phyloP scores from a whole-genome alignment of 2,329 filamentous ascomycete species.

The Elsinoe necatrix region DNA sequence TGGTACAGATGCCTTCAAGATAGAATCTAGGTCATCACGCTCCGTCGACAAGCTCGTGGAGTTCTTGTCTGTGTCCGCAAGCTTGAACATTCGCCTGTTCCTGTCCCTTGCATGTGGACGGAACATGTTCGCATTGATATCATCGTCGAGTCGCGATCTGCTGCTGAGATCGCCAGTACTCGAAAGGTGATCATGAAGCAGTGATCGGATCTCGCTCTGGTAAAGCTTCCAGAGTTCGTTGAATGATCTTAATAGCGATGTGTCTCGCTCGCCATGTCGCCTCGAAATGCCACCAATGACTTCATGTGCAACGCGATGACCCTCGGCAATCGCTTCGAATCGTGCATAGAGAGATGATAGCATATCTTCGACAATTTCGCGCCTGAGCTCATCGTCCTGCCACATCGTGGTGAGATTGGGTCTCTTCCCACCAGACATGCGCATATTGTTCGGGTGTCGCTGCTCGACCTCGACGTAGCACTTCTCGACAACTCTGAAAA shows the following conservation, averaged over 20 bases:
- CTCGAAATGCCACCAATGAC: constrained; percentile 78
- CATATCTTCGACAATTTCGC: constrained; percentile 82
- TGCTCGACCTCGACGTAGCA: constrained; percentile 91
- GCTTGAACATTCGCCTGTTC: constrained; percentile 67
- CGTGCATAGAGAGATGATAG: constrained; percentile 90
- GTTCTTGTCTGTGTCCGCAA: constrained; percentile 75
- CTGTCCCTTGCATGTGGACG: constrained; percentile 42
- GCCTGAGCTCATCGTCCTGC: constrained; percentile 47
- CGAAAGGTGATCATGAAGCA: constrained; percentile 92
- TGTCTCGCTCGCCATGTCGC: constrained; percentile 59
- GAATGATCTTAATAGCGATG: constrained; percentile 73
- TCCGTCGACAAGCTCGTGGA: constrained; percentile 72
- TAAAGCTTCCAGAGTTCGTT: constrained; percentile 97
- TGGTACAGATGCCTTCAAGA: constrained; percentile 84
- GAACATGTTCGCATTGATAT: constrained; percentile 44
- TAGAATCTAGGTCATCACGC: constrained; percentile 80
- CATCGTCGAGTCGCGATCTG: constrained; percentile 45
- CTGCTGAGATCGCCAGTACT: constrained; percentile 70
- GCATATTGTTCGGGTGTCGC: constrained; percentile 75
- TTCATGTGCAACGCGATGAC: constrained; percentile 88
- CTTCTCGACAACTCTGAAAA: constrained; percentile 89
- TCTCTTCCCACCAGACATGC: constrained; percentile 36
- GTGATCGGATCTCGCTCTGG: constrained; percentile 90
- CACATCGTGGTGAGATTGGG: constrained; percentile 28
- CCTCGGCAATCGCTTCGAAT: constrained; percentile 93